phyloP scores from a whole-genome alignment of 257 asterid species.

The Solanum stenotomum region DNA sequence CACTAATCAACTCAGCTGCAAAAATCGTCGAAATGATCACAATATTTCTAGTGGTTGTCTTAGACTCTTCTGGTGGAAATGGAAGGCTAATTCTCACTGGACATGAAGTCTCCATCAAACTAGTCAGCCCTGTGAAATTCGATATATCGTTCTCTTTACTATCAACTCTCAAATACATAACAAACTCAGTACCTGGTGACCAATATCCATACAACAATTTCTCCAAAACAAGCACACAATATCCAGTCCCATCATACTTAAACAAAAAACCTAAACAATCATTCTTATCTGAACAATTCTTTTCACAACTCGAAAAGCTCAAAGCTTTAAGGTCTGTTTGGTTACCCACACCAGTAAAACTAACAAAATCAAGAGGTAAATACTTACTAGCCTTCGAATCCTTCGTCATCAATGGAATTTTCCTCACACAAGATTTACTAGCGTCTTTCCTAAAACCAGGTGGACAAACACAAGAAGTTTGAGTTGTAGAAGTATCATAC shows the following conservation, averaged over 20 bases:
- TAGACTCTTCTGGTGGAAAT: constrained; percentile 45
- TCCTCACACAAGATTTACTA: constrained; percentile 34
- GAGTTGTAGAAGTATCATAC: constrained; percentile 31
- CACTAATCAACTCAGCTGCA: constrained; percentile 72
- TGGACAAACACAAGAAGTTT: constrained; percentile 65
- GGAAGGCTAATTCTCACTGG: constrained; percentile 69
- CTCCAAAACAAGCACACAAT: constrained; percentile 49
- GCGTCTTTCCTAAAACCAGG: constrained; percentile 43
- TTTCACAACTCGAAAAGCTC: constrained; percentile 36
- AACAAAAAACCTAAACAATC: constrained; percentile 61
- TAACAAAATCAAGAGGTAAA: constrained; percentile 55
- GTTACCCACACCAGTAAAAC: constrained; percentile 48
- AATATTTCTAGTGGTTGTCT: constrained; percentile 49
- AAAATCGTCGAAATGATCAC: constrained; percentile 46
- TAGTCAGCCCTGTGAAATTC: constrained; percentile 50
- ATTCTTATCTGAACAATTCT: constrained; percentile 14
- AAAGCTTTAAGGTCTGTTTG: constrained; percentile 23
- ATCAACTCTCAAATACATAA: constrained; percentile 60
- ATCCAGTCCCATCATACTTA: constrained; percentile 55
- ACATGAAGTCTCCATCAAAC: constrained; percentile 52
- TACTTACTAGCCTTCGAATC: constrained; percentile 27
- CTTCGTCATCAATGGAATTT: constrained; percentile 14
- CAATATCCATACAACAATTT: constrained; percentile 50
- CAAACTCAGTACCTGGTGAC: constrained; percentile 52
- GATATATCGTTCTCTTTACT: constrained; percentile 33